These are phyloP conservation scores for Malassezia obtusa DNA, from an alignment of 1,284 basidiomycete species.

Conservation along the genomic window DNA sequence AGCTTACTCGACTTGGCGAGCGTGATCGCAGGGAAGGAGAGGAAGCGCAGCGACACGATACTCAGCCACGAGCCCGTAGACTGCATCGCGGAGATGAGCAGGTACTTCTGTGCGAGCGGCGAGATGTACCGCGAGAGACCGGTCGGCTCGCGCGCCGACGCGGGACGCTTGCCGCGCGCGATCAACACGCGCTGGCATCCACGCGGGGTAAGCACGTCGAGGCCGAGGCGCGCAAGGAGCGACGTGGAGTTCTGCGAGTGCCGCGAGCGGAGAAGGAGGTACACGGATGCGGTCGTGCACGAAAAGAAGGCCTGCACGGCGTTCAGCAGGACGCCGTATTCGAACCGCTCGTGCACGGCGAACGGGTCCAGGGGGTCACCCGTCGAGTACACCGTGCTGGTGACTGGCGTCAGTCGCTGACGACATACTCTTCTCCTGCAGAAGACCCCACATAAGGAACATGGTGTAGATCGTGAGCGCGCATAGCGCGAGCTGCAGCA, in stretches of 20 bases:
- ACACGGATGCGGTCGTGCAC: slow-evolving; percentile 65
- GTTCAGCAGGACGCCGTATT: slow-evolving; percentile 75
- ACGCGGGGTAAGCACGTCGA: slow-evolving; percentile 28
- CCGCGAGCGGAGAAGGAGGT: slow-evolving; percentile 59
- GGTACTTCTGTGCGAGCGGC: slow-evolving; percentile 50
- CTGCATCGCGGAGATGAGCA: slow-evolving; percentile 61
- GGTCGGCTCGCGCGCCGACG: neutral
- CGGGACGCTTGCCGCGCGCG: slow-evolving; percentile 3
- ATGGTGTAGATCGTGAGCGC: slow-evolving; percentile 41
- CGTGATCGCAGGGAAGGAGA: slow-evolving; percentile 96
- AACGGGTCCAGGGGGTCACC: slow-evolving; percentile 25
- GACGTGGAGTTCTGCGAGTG: neutral
- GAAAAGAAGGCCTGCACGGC: slow-evolving; percentile 76
- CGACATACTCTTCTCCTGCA: slow-evolving; percentile 38
- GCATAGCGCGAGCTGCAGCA: slow-evolving; percentile 33
- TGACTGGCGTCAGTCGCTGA: slow-evolving; percentile 18
- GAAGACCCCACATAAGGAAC: slow-evolving; percentile 45
- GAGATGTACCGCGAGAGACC: slow-evolving; percentile 51
- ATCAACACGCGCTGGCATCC: slow-evolving; percentile 17
- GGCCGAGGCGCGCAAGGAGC: slow-evolving; percentile 21
- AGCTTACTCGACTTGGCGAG: slow-evolving; percentile 98
- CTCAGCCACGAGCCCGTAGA: slow-evolving; percentile 87
- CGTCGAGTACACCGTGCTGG: slow-evolving; percentile 35
- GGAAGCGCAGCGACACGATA: slow-evolving; percentile 84
- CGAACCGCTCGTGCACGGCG: slow-evolving; percentile 54